Conservation (phyloP, 2,329 filamentous ascomycete species). For the Epichloe scottii region DNA sequence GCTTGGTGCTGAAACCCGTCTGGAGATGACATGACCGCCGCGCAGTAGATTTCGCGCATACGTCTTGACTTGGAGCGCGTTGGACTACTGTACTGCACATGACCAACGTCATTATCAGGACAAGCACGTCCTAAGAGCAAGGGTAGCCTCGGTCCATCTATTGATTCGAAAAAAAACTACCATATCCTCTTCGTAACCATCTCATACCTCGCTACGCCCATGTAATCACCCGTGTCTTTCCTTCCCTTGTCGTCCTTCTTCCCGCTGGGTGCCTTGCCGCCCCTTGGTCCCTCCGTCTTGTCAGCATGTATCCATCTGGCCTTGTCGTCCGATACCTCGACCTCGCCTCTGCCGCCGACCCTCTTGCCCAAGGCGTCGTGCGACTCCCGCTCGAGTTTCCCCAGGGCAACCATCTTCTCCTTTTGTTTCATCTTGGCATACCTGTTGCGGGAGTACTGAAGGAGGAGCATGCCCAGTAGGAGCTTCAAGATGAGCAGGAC, state of each 20-base stretch:
- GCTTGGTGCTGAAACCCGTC: not conserved
- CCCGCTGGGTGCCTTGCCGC: constrained; percentile 39
- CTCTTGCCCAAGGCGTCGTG: constrained; percentile 62
- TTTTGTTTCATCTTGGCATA: constrained; percentile 70
- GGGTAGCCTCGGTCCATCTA: too few relatives aligned
- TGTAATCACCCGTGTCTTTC: constrained; percentile 35
- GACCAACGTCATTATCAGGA: too few relatives aligned
- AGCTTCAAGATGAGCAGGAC: constrained; percentile 77
- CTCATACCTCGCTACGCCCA: constrained; percentile 69
- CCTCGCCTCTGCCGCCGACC: constrained; percentile 68
- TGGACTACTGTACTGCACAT: too few relatives aligned
- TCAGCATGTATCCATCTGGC: constrained; percentile 78
- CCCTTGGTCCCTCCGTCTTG: constrained; percentile 57
- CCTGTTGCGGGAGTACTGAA: constrained; percentile 65
- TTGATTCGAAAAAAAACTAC: constrained; percentile 32
- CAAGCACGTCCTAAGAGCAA: too few relatives aligned
- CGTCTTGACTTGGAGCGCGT: too few relatives aligned
- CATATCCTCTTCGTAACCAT: constrained; percentile 97
- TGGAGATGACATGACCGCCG: too few relatives aligned
- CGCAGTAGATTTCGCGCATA: too few relatives aligned
- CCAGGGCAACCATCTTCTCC: constrained; percentile 39
- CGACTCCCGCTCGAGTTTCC: constrained; percentile 36
- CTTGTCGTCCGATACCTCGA: constrained; percentile 83
- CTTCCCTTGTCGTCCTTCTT: constrained; percentile 36
- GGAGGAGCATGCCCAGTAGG: constrained; percentile 73